A percentile compares a stretch with the other conserved stretches of the same genome.
phyloP scores from a whole-genome alignment of 768 basidiomycete species.

The Cystobasidium tubakii region DNA sequence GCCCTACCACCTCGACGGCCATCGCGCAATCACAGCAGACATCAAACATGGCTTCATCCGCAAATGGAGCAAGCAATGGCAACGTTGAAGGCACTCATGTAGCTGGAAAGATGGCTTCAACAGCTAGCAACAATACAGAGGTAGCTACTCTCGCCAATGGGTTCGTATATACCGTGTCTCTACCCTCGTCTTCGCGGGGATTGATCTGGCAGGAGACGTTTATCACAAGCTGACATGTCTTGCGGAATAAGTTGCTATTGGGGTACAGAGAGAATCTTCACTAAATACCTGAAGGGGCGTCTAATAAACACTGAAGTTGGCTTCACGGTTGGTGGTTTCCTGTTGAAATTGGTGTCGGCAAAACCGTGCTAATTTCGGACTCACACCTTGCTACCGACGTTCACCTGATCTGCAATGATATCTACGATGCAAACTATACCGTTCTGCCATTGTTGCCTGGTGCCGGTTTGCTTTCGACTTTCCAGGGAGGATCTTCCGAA shows the following conservation, averaged over 20 bases:
- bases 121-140: no score
- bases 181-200: not conserved
- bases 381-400: not conserved
- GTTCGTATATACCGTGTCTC: not conserved
- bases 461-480: no score
- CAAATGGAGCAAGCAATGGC: not conserved
- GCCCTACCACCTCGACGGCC: constrained; percentile 23
- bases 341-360: constrained; percentile 57
- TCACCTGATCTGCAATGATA: not conserved
- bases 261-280: constrained; percentile 79
- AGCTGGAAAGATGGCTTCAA: no score
- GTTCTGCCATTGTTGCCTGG: not conserved
- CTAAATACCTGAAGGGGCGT: constrained; percentile 71
- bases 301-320: constrained; percentile 70
- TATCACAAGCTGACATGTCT: not conserved
- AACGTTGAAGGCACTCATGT: no score
- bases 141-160: constrained; percentile 30
- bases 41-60: constrained; percentile 16
- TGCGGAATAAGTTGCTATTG: constrained; percentile 50
- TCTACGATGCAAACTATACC: not conserved
- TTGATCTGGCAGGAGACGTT: not conserved
- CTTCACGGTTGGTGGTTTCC: constrained; percentile 56
- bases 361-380: constrained; percentile 43
- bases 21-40: constrained; percentile 12
- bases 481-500: constrained; percentile 39